These are phyloP conservation scores for Acmispon strigosus DNA, from an alignment of 306 rosid species.

Conservation along the genomic window DNA sequence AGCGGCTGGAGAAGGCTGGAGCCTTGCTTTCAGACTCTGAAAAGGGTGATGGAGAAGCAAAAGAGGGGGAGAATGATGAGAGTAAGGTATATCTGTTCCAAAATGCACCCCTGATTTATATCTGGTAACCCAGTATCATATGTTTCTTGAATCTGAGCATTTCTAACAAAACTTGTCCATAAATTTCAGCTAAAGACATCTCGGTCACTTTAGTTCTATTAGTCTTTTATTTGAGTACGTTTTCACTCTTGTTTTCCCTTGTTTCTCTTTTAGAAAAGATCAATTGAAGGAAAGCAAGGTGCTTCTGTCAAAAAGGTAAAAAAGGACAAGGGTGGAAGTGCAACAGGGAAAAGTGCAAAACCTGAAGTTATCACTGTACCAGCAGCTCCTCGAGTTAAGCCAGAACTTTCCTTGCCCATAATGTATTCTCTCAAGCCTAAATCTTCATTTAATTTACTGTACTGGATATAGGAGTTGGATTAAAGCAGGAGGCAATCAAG, in stretches of 20 bases:
- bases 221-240: constrained; percentile 2
- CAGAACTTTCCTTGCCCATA: constrained; percentile 77
- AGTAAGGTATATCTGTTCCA: constrained; percentile 52
- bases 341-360: constrained; percentile 61
- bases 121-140: background rate
- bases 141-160: background rate
- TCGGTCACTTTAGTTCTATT: background rate
- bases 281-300: constrained; percentile 86
- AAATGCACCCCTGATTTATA: background rate
- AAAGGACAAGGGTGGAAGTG: constrained; percentile 78
- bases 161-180: background rate
- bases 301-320: constrained; percentile 71
- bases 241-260: constrained; percentile 8
- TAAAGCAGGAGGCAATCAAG: constrained; percentile 3
- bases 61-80: constrained; percentile 80
- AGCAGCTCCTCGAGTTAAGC: constrained; percentile 84
- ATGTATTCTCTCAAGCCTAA: constrained; percentile 52
- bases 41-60: constrained; percentile 76
- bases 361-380: constrained; percentile 51
- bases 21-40: constrained; percentile 79
- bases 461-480: background rate
- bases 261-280: constrained; percentile 61
- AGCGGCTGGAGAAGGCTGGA: constrained; percentile 75
- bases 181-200: background rate
- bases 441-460: background rate